Evolutionary conservation across 768 basidiomycete genomes (phyloP), one percentile per base, ranked within the genome.

Genomic region (Galerina marginata): DNA sequence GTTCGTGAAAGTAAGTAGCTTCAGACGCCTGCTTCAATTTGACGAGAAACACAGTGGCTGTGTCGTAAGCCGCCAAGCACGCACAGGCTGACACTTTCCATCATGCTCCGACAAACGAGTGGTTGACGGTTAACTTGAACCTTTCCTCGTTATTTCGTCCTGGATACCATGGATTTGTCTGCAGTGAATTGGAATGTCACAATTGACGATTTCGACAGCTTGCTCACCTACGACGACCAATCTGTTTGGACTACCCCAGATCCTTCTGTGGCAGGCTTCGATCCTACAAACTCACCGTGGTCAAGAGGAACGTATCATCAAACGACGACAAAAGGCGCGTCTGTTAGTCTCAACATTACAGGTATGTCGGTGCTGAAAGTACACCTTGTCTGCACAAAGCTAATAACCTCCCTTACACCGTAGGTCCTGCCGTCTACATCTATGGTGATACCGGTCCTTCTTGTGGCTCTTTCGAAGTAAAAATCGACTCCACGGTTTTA

Each of bases 121-220:
- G 29, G 29, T 33, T 33, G 29, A 33, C 29, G 29, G 29, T 33
- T 7, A 33, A 33, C 29, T 51, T 51, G 12, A 45, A 16, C 44
- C 25, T 26, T 26, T 4, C 5, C 9, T 26, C 29, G 4, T 20
- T 26, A 26, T 3, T 20, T 29, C 14, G 15, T 7, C 25, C n/a
- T 15, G 2, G 23, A 25, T 20, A 12, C 16, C 10, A 80, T 82
- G 81, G 81, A 82, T 58, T n/a, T 67, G 15, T 67, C 75, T 38
- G 80, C 81, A 10, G 74, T 79, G 9, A 81, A 81, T 62, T 59
- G 64, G 37, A 83, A 83, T 55, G 66, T 82, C 20, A 81, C 81
- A 7, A 75, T 81, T 20, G 81, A 81, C 58, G 81, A 83, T 66
- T 83, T 82, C 61, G 81, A 82, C 70, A 78, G 77, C 42, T 67